Evolutionary conservation across 2,329 filamentous ascomycete species (phyloP), one percentile per base, ranked within the genome.

Genomic region (Claviceps purpurea): DNA sequence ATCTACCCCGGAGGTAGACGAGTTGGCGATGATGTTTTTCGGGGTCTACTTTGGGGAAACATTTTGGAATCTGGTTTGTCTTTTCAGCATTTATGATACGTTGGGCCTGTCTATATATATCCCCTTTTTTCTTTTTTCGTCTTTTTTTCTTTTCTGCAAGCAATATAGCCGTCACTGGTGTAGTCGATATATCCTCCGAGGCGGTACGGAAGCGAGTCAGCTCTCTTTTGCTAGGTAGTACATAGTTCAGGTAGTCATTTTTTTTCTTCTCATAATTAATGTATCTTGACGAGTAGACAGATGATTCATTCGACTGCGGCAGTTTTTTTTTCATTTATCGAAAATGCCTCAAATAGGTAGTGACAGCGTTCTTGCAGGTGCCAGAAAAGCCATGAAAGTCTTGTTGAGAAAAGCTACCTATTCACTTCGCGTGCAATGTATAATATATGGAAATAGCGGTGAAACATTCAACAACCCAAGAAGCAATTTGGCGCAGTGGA

Each of bases 1-100:
- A 66, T 50, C 56, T 76, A 53, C 76, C 76, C 11, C 66, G 71
- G 59, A 68, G 77, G 61, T 79, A 51, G 24, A 26, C 20, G 3
- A 44, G 22, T 16, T 16, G 5, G 16, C 38, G 3, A 5, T 8
- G 20, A 14, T 18, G 13, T 20, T 40, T 49, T 37, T 37, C 11
- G 3, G 6, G 10, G 14, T 24, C 14, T 16, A 4, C 24, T 16
- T 45, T 22, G 3, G 38, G 14, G 13, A 40, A 16, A 14, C 20
- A n/a, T 5, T 20, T 39, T 24, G n/a, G 18, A 22, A 24, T 47
- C 11, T 47, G 18, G 46, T 7, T n/a, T 20, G 18, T 38, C 11
- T 13, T 48, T 11, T 5, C 24, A 47, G 11, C 22, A 39, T 24
- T 24, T 41, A 5, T 49, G 4, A 11, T 26, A 34, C 30, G 30